Percentiles rank a stretch among this genome's conserved stretches.
phyloP scores from a whole-genome alignment of 2,329 filamentous ascomycete species.

The Sporothrix sp. region DNA sequence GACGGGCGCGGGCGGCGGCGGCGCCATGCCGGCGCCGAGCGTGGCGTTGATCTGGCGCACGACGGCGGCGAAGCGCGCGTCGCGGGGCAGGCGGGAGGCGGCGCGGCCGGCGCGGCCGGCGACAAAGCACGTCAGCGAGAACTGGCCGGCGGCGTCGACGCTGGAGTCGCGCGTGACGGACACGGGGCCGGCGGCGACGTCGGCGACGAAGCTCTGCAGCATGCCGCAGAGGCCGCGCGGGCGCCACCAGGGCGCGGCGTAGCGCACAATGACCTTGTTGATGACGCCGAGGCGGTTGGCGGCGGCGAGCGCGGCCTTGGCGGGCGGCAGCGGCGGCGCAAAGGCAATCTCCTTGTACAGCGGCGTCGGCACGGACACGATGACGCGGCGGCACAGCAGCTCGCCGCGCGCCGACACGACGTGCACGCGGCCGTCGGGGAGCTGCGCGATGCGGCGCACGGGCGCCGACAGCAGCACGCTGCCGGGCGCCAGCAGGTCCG shows the following conservation, averaged over 20 bases:
- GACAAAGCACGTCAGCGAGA: constrained; percentile 33
- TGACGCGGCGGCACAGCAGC: constrained; percentile 9
- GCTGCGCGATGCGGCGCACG: constrained; percentile 7
- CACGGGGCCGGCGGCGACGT: constrained; percentile 2
- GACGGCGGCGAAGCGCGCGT: background rate
- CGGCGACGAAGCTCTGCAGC: constrained; percentile 7
- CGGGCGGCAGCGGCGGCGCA: constrained; percentile 30
- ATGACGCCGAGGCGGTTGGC: constrained; percentile 38
- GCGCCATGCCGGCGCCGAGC: background rate
- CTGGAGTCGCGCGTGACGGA: constrained; percentile 10
- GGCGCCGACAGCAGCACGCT: constrained; percentile 5
- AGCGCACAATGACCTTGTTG: constrained; percentile 40
- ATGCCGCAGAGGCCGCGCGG: constrained; percentile 34
- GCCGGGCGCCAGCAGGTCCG: background rate
- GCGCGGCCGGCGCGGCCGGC: constrained; percentile 26
- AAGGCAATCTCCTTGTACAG: constrained; percentile 32
- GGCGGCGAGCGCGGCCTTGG: constrained; percentile 20
- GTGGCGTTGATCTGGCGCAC: constrained; percentile 4
- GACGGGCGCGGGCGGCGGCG: background rate
- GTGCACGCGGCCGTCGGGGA: background rate
- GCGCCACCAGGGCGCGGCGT: constrained; percentile 31
- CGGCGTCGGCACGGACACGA: constrained; percentile 14
- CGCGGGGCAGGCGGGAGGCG: constrained; percentile 22
- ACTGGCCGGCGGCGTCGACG: constrained; percentile 21
- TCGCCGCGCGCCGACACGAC: constrained; percentile 7